A percentile compares a stretch with the other conserved stretches of the same genome.
Conservation (phyloP, 331 rosid species). For the Pyracantha coccinea region DNA sequence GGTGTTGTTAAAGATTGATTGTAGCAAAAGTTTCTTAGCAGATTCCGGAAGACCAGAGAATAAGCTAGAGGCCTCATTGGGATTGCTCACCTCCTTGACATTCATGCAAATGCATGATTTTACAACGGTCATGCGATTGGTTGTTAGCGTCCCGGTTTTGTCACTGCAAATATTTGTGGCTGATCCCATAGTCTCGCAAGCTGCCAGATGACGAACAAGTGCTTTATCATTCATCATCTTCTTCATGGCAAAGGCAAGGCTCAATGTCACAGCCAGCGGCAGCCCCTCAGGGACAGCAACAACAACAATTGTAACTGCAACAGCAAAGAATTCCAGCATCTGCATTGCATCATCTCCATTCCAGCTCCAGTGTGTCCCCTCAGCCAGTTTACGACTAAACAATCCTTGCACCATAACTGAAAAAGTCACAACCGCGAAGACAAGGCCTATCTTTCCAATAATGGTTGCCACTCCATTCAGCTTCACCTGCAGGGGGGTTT, state of each 20-base stretch:
- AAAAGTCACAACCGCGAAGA: slow-evolving; percentile 84
- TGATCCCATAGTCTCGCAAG: slow-evolving; percentile 99
- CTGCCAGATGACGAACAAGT: slow-evolving; percentile 92
- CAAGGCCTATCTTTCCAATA: slow-evolving; percentile 92
- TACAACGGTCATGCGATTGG: slow-evolving; percentile 93
- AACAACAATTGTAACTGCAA: slow-evolving; percentile 93
- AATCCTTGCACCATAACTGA: slow-evolving; percentile 92
- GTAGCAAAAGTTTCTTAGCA: slow-evolving; percentile 43
- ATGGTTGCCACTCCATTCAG: slow-evolving; percentile 97
- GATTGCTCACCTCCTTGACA: slow-evolving; percentile 37
- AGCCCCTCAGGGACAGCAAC: slow-evolving; percentile 99
- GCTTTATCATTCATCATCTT: slow-evolving; percentile 99
- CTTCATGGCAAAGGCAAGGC: slow-evolving; percentile 99
- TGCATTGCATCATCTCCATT: slow-evolving; percentile 77
- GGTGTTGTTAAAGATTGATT: slow-evolving; percentile 80
- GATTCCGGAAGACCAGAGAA: slow-evolving; percentile 57
- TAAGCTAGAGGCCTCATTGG: slow-evolving; percentile 34
- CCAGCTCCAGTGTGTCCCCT: slow-evolving; percentile 79
- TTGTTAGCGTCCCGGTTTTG: slow-evolving; percentile 94
- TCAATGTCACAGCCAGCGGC: slow-evolving; percentile 95
- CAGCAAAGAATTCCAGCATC: slow-evolving; percentile 79
- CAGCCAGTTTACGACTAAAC: slow-evolving; percentile 67
- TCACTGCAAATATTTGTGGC: slow-evolving; percentile 89
- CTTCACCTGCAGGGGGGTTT: slow-evolving; percentile 98
- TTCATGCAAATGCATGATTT: slow-evolving; percentile 84